These are phyloP conservation scores for Plenodomus tracheiphilus DNA, from an alignment of 2,329 filamentous ascomycete species.

Conservation along the genomic window DNA sequence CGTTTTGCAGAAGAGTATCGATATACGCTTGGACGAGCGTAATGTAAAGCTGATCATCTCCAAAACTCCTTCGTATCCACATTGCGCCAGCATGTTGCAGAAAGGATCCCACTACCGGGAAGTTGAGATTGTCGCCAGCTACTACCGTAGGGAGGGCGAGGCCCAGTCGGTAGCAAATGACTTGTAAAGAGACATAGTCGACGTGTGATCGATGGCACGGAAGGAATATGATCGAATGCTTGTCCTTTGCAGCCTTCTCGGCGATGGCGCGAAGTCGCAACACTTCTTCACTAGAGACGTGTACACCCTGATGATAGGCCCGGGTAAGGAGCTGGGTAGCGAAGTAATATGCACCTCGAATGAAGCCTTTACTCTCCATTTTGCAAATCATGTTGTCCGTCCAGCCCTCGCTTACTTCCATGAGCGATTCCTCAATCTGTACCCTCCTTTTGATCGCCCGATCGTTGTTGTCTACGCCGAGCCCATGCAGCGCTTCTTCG, in stretches of 20 bases:
- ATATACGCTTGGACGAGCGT: slow-evolving; percentile 97
- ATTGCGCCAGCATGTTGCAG: slow-evolving; percentile 93
- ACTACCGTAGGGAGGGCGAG: slow-evolving; percentile 89
- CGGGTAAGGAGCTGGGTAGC: slow-evolving; percentile 84
- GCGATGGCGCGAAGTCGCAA: slow-evolving; percentile 80
- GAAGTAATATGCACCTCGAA: slow-evolving; percentile 88
- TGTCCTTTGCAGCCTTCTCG: slow-evolving; percentile 78
- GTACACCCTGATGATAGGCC: slow-evolving; percentile 96
- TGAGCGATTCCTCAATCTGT: slow-evolving; percentile 72
- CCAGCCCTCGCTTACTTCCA: slow-evolving; percentile 81
- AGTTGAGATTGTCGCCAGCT: slow-evolving; percentile 93
- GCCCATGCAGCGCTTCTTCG: slow-evolving; percentile 53
- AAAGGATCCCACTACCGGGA: slow-evolving; percentile 86
- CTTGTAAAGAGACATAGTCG: slow-evolving; percentile 91
- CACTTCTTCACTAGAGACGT: slow-evolving; percentile 94
- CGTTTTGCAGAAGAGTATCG: slow-evolving; percentile 85
- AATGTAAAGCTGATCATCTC: slow-evolving; percentile 85
- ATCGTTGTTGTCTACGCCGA: slow-evolving; percentile 57
- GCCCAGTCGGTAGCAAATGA: slow-evolving; percentile 93
- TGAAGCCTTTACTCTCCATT: slow-evolving; percentile 93
- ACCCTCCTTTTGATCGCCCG: slow-evolving; percentile 62
- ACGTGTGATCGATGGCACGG: slow-evolving; percentile 95
- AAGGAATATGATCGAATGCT: slow-evolving; percentile 93
- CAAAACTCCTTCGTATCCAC: slow-evolving; percentile 93
- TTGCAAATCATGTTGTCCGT: slow-evolving; percentile 98